These are phyloP conservation scores for Escovopsis weberi DNA, from an alignment of 2,329 filamentous ascomycete genomes.

Conservation along the genomic window DNA sequence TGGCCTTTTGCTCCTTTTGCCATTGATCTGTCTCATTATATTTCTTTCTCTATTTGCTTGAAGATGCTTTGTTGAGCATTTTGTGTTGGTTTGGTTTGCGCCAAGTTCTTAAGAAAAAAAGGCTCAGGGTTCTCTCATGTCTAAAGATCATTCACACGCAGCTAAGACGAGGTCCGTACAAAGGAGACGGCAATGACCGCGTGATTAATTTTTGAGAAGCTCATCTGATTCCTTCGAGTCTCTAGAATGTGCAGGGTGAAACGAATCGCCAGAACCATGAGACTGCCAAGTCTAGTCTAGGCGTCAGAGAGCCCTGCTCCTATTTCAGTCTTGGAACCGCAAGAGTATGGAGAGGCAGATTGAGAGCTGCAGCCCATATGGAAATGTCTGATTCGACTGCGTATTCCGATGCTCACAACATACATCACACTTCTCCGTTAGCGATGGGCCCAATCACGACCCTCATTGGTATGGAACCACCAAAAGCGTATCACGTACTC, in stretches of 20 bases:
- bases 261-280: conserved; percentile 44
- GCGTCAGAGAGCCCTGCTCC: conserved; percentile 47
- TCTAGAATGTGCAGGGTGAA: conserved; percentile 43
- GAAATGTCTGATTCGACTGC: conserved; percentile 19
- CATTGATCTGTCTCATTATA: background rate
- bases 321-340: conserved; percentile 41
- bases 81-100: background rate
- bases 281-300: conserved; percentile 18
- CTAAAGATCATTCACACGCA: background rate
- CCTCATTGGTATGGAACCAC: too few relatives aligned
- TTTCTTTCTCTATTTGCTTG: background rate
- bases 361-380: conserved; percentile 38
- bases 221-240: background rate
- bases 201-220: background rate
- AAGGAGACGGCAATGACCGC: background rate
- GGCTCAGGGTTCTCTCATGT: background rate
- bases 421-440: background rate
- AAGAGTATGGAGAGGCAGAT: conserved; percentile 39
- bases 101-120: too few relatives aligned
- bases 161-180: background rate
- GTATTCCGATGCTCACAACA: too few relatives aligned
- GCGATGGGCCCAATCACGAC: too few relatives aligned
- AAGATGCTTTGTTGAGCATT: background rate
- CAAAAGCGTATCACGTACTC: conserved; percentile 1
- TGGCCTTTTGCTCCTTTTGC: background rate